phyloP scores from a whole-genome alignment of 1,284 basidiomycete species.

The Kalmanozyma brasiliensis region DNA sequence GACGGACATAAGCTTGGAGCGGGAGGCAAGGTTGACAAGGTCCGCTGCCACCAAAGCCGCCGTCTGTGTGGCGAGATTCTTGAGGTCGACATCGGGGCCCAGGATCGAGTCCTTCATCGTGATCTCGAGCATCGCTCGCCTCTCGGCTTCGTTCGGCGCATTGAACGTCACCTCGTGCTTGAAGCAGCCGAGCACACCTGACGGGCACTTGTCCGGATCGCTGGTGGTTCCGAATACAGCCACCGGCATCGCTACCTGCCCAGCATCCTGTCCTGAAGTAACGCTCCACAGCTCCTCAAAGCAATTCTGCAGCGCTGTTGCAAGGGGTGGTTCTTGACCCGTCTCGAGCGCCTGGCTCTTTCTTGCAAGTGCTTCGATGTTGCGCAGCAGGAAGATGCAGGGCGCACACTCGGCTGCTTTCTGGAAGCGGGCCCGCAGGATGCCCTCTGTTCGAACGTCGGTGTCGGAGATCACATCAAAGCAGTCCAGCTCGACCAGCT shows the following conservation, averaged over 20 bases:
- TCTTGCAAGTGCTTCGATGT: conserved; percentile 84
- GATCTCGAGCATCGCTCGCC: conserved; percentile 75
- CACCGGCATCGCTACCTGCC: conserved; percentile 28
- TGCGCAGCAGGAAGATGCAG: conserved; percentile 82
- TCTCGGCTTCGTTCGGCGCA: conserved; percentile 83
- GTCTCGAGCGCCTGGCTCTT: conserved; percentile 77
- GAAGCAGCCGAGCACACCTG: conserved; percentile 79
- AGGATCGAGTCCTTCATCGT: conserved; percentile 72
- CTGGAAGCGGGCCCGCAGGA: conserved; percentile 80
- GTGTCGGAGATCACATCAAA: conserved; percentile 85
- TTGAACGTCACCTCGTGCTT: conserved; percentile 83
- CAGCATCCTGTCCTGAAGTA: conserved; percentile 4
- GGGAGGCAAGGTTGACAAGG: conserved; percentile 77
- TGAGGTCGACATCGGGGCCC: conserved; percentile 82
- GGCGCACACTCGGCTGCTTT: conserved; percentile 84
- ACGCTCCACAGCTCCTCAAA: conserved; percentile 72
- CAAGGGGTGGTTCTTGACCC: conserved; percentile 78
- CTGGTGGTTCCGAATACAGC: conserved; percentile 77
- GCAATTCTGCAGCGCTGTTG: conserved; percentile 76
- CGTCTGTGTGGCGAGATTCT: conserved; percentile 82
- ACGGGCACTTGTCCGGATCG: conserved; percentile 77
- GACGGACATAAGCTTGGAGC: conserved; percentile 75
- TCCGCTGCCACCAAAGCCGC: conserved; percentile 90
- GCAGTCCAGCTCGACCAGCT: conserved; percentile 87
- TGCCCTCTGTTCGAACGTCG: conserved; percentile 81